Base-by-base conservation (phyloP, 352 stramenopile species). In the Pythium periplocum region DNA sequence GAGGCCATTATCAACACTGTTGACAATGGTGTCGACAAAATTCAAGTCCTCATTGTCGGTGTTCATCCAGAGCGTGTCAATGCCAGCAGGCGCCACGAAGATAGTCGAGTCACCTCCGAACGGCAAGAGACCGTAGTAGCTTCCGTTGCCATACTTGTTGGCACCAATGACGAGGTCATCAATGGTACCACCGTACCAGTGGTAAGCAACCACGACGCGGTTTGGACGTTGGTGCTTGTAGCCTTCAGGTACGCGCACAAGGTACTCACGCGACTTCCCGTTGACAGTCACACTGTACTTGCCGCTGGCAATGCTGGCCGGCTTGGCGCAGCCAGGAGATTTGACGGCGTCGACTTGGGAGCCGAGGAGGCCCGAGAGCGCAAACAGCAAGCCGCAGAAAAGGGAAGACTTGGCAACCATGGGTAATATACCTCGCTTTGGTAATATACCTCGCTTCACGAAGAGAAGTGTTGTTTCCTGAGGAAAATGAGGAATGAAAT, bases 181-280 rank as follows among this genome's bases (percentile, higher is more conserved):
- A 43, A 64, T 64, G 6, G 53, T 58, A 42, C 49, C 61, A n/a
- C 57, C 64, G 45, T 49, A 63, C 64, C 60, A 73, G 40, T 69
- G 64, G 56, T 66, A 63, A 8, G 56, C 53, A 30, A 73, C 47
- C 48, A 73, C 45, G 12, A 72, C 48, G 6, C 53, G 55, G 46
- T 64, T 47, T 8, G 55, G 3, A 7, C 41, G 11, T n/a, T 12
- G 45, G 3, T 52, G 12, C 37, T 53, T n/a, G 56, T 72, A 72
- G 48, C 30, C 36, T 47, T 51, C 37, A 2, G 64, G 60, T 4
- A 72, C 59, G 33, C 56, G 59, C 36, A 72, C 50, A n/a, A 66
- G 62, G 53, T 63, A 72, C 9, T 61, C 39, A 33, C 64, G 64
- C 46, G 65, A 45, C 32, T 42, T 63, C 33, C 57, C 60, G 46